Base-by-base conservation (phyloP, 1,284 basidiomycete genomes). In the Vanrija humicola region DNA sequence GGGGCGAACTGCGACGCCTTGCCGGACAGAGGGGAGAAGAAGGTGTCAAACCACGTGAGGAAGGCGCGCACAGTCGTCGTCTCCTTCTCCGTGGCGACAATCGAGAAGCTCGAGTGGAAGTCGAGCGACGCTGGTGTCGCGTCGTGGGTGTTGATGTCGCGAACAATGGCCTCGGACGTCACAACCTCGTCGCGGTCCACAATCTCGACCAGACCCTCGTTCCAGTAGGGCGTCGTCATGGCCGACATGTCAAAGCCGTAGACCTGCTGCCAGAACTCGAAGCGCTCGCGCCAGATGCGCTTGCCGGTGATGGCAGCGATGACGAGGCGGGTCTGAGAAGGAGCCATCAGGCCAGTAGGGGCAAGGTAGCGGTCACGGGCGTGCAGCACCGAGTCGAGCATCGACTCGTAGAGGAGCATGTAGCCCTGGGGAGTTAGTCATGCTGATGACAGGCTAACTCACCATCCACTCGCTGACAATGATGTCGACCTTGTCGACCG, bases 381-480 rank as follows among this genome's bases (percentile, higher is more conserved):
- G 25, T 48, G 40, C 10, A 98, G 79, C 6, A 98, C 95, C 0
- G 92, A 96, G 73, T 97, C 94, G 23, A 98, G 82, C 95, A 98
- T 98, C 45, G 88, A 90, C 76, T 98, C 95, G 76, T 98, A 98
- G 21, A 96, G 81, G 23, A 93, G 79, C 38, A 88, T 88, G 69
- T 93, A 93, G 5, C 90, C 77, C 34, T 34, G 34, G 34, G 9
- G 12, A 12, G 34, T 34, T 34, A 34, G 34, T 5, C 12, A 12
- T 29, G 1, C 6, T 14, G 2, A 8, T 12, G 34, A 3, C 9
- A 10, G 6, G 28, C 6, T 14, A 34, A 34, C 34, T 34, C 34
- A 34, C 34, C 95, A 98, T 98, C 95, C 95, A 98, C 76, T 98
- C 95, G 28, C 89, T 93, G 48, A 98, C 81, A 70, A 98, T 92